These are phyloP conservation scores for Grifola frondosa DNA, from an alignment of 1,284 basidiomycete genomes.

Conservation along the genomic window DNA sequence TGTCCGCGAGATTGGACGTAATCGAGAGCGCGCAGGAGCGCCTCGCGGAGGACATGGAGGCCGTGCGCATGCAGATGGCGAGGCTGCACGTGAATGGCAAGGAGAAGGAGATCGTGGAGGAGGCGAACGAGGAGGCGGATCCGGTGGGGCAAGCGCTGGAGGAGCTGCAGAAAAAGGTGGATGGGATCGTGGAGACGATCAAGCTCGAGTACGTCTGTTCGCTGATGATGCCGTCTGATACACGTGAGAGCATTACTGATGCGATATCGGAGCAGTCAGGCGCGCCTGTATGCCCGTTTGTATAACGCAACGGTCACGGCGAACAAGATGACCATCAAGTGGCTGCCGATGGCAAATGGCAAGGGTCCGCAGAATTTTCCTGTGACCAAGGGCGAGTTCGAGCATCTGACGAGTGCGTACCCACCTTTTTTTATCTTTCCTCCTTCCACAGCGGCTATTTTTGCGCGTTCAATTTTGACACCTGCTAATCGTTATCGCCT, in stretches of 20 bases:
- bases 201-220: constrained; percentile 35
- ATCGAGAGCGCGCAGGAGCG: constrained; percentile 32
- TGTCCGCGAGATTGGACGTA: constrained; percentile 27
- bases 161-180: constrained; percentile 34
- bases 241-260: not conserved
- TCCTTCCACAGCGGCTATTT: not conserved
- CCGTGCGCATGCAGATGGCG: constrained; percentile 26
- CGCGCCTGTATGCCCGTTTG: constrained; percentile 36
- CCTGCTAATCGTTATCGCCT: no score
- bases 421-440: not conserved
- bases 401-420: constrained; percentile 40
- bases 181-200: constrained; percentile 30
- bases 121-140: constrained; percentile 11
- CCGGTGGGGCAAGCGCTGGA: constrained; percentile 20
- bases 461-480: no score
- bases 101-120: constrained; percentile 11
- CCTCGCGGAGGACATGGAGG: constrained; percentile 28
- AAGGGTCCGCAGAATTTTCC: constrained; percentile 38
- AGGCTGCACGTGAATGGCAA: constrained; percentile 5
- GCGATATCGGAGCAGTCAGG: constrained; percentile 27
- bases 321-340: constrained; percentile 33
- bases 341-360: constrained; percentile 33
- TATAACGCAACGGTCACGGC: constrained; percentile 33
- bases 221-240: not conserved
- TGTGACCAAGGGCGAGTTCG: constrained; percentile 41